phyloP scores from a whole-genome alignment of 139 green algal species.

The Coelastrella sp. region DNA sequence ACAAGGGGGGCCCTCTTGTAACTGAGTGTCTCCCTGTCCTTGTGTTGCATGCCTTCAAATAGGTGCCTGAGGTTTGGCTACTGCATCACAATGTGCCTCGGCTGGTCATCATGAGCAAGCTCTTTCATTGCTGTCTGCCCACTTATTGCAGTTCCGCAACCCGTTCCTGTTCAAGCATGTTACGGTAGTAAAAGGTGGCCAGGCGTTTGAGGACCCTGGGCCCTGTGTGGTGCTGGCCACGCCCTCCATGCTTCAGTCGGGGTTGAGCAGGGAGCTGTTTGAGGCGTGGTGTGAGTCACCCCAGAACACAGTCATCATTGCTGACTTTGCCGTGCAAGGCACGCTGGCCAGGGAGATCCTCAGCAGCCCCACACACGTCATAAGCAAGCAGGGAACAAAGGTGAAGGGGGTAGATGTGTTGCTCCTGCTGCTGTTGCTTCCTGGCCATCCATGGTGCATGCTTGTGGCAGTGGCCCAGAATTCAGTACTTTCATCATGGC shows the following conservation, averaged over 20 bases:
- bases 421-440: slow-evolving; percentile 29
- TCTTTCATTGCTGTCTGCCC: neutral
- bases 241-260: slow-evolving; percentile 92
- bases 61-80: neutral
- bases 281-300: slow-evolving; percentile 94
- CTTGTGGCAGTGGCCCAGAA: neutral
- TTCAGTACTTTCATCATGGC: neutral
- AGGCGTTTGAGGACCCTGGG: slow-evolving; percentile 84
- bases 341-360: slow-evolving; percentile 96
- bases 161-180: slow-evolving; percentile 98
- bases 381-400: slow-evolving; percentile 77
- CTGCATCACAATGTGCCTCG: neutral
- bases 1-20: neutral
- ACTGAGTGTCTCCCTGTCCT: too few species aligned
- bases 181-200: slow-evolving; percentile 76
- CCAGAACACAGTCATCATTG: slow-evolving; percentile 94
- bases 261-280: slow-evolving; percentile 90
- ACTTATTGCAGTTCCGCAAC: slow-evolving; percentile 73
- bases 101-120: too few species aligned
- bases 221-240: slow-evolving; percentile 97
- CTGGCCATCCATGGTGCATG: neutral
- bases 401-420: slow-evolving; percentile 49
- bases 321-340: slow-evolving; percentile 97
- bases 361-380: slow-evolving; percentile 80
- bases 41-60: too few species aligned